Conservation (phyloP, 306 rosid genomes). For the Inga laurina region DNA sequence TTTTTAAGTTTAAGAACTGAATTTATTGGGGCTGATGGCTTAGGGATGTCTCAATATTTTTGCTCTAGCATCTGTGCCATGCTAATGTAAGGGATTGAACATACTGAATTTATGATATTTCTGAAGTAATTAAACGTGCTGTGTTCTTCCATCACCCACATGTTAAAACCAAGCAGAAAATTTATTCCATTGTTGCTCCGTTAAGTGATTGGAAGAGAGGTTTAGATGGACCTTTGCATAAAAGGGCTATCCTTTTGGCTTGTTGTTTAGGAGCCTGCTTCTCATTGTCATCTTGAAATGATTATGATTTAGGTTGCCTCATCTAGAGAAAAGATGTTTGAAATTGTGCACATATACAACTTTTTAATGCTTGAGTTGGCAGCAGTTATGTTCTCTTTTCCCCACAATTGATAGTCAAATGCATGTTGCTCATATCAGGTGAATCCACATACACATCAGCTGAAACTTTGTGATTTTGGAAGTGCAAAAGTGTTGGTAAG, state of each 20-base stretch:
- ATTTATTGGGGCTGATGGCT: not conserved
- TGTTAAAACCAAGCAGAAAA: not conserved
- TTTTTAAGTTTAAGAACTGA: not conserved
- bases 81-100: not conserved
- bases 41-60: not conserved
- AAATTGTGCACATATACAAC: not conserved
- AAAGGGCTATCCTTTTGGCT: not conserved
- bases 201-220: not conserved
- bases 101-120: conserved; percentile 5
- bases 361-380: conserved; percentile 7
- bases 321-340: conserved; percentile 18
- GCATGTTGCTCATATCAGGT: conserved; percentile 62
- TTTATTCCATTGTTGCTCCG: not conserved
- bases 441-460: conserved; percentile 98
- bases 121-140: not conserved
- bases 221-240: not conserved
- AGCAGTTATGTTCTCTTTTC: not conserved
- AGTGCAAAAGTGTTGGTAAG: conserved; percentile 94
- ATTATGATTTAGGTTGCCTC: conserved; percentile 16
- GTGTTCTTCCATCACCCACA: conserved; percentile 1
- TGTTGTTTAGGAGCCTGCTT: conserved; percentile 15
- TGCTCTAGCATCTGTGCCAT: not conserved
- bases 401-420: conserved; percentile 26
- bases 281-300: not conserved
- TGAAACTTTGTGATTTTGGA: conserved; percentile 97